Conservation (phyloP, 192 early-diverging fungal genomes). For the Coemansia sp. region DNA sequence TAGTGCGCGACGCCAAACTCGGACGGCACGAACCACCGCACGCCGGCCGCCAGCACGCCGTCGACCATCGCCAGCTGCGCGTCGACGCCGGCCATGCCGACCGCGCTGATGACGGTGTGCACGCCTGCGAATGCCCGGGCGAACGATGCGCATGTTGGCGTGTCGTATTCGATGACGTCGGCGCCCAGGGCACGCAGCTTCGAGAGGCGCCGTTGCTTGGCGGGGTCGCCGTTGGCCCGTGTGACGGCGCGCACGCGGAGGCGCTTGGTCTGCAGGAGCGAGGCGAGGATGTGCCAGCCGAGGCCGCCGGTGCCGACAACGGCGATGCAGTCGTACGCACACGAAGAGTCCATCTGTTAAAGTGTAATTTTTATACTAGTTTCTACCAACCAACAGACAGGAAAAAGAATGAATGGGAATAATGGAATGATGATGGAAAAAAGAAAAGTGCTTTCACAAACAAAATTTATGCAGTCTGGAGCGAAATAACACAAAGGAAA, state of each 20-base stretch:
- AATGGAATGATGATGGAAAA: not conserved
- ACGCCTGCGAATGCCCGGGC: constrained; percentile 18
- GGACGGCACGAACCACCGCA: constrained; percentile 49
- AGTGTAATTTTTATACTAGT: no score
- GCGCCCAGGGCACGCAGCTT: constrained; percentile 16
- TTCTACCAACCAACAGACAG: not conserved
- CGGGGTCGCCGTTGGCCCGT: constrained; percentile 1
- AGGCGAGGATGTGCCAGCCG: constrained; percentile 32
- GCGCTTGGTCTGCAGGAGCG: constrained; percentile 7
- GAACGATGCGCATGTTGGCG: constrained; percentile 7
- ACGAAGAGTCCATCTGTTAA: constrained; percentile 5
- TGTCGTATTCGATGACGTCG: constrained; percentile 19
- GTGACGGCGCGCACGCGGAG: constrained; percentile 40
- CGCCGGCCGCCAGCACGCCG: constrained; percentile 31
- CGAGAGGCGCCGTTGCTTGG: constrained; percentile 17
- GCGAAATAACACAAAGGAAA: no score
- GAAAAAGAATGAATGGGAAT: not conserved
- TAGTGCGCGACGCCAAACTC: constrained; percentile 43
- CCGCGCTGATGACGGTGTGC: constrained; percentile 35
- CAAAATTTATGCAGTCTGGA: no score
- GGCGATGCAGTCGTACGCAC: constrained; percentile 25
- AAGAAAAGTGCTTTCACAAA: constrained; percentile 3
- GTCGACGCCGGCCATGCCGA: constrained; percentile 16
- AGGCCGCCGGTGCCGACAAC: constrained; percentile 45
- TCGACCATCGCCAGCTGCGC: constrained; percentile 41